phyloP scores from a whole-genome alignment of 164 flowering plant genomes.

The Berberis thunbergii region DNA sequence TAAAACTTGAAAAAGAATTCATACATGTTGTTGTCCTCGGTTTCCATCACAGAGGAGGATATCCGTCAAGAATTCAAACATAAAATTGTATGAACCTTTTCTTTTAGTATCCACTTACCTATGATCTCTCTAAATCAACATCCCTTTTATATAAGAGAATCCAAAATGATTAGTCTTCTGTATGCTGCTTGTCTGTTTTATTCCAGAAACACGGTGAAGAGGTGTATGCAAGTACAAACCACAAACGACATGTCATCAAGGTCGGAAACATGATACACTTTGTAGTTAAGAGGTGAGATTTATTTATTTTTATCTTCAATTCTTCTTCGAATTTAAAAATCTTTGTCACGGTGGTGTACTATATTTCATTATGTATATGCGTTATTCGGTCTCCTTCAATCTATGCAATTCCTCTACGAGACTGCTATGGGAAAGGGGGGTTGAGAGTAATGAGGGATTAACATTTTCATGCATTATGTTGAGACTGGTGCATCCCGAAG shows the following conservation, averaged over 20 bases:
- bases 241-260: slow-evolving; percentile 63
- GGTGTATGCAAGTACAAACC: slow-evolving; percentile 38
- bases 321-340: no score
- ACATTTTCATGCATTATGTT: no score
- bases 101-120: not conserved
- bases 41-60: slow-evolving; percentile 53
- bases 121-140: no score
- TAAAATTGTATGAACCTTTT: slow-evolving; percentile 34
- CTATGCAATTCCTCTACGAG: no score
- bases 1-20: slow-evolving; percentile 52
- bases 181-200: not conserved
- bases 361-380: not conserved
- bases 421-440: no score
- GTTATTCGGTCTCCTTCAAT: no score
- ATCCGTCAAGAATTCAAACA: slow-evolving; percentile 59
- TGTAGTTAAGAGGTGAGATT: slow-evolving; percentile 57
- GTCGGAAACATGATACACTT: slow-evolving; percentile 65
- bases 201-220: slow-evolving; percentile 52
- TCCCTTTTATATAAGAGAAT: not conserved
- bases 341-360: not conserved
- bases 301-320: not conserved
- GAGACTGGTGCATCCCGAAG: no score
- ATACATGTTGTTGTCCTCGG: slow-evolving; percentile 70
- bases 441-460: no score
- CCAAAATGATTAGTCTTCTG: not conserved